phyloP scores from a whole-genome alignment of 345 rosid species.

The Citrus cavaleriei region DNA sequence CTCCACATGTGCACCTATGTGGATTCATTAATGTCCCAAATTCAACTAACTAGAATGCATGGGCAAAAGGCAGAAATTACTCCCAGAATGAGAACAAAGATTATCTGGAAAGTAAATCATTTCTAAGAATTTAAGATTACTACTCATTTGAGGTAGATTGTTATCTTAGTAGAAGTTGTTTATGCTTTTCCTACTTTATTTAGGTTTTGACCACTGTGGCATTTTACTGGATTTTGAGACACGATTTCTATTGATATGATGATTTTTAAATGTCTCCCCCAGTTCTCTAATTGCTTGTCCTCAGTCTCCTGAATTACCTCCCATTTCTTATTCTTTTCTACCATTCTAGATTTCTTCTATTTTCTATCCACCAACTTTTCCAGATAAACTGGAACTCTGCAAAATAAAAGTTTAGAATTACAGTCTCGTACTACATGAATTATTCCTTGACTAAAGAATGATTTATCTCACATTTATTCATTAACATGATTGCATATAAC shows the following conservation, averaged over 20 bases:
- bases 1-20: not conserved
- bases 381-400: not conserved
- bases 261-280: not conserved
- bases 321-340: not conserved
- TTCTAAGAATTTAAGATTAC: not conserved
- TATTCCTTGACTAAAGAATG: conserved; percentile 4
- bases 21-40: not conserved
- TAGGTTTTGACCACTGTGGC: not conserved
- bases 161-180: not conserved
- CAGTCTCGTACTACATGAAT: not conserved
- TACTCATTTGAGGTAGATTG: not conserved
- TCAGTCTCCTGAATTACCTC: not conserved
- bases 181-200: not conserved
- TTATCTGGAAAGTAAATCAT: not conserved
- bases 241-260: not conserved
- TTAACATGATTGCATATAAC: not conserved
- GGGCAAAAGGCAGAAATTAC: not conserved
- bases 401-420: not conserved
- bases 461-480: not conserved
- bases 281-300: not conserved
- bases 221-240: not conserved
- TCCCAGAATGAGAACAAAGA: not conserved
- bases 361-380: not conserved
- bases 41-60: not conserved
- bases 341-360: not conserved